Conservation (phyloP, 768 basidiomycete genomes). For the Psilocybe tampanensis region DNA sequence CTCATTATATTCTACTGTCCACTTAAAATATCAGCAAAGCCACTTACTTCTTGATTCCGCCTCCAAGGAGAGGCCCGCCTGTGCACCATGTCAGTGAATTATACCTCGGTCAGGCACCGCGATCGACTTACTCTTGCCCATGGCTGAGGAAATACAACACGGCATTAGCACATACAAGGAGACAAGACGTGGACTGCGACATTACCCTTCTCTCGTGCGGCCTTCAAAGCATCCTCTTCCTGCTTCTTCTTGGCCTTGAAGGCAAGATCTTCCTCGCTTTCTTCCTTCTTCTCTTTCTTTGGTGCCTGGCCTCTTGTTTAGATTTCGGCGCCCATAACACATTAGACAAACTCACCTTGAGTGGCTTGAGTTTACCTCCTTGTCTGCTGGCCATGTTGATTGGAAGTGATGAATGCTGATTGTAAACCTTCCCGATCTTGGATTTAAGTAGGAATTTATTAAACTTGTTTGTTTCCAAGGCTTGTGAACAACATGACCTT, state of each 20-base stretch:
- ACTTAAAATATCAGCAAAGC: constrained; percentile 1
- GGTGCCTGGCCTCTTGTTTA: constrained; percentile 54
- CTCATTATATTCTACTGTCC: constrained; percentile 9
- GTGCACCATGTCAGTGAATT: constrained; percentile 12
- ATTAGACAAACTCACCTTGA: constrained; percentile 57
- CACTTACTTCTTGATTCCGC: constrained; percentile 89
- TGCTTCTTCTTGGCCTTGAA: constrained; percentile 80
- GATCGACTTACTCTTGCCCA: constrained; percentile 47
- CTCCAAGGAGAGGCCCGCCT: constrained; percentile 71
- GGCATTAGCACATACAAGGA: not conserved
- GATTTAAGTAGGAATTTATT: not conserved
- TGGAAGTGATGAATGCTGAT: constrained; percentile 12
- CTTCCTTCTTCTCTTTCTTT: constrained; percentile 80
- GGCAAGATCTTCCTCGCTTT: constrained; percentile 68
- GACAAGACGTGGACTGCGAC: constrained; percentile 19
- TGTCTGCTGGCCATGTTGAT: constrained; percentile 63
- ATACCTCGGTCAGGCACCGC: not conserved
- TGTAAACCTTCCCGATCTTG: not conserved
- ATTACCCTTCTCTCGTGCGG: constrained; percentile 70
- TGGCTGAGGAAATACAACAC: constrained; percentile 37
- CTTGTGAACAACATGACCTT: not conserved
- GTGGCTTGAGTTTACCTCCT: constrained; percentile 85
- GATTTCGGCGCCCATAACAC: constrained; percentile 6
- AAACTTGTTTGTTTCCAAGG: constrained; percentile 6
- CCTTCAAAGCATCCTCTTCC: constrained; percentile 73